Base-by-base conservation (phyloP, 768 basidiomycete genomes). In the Guyanaporus albipodus region DNA sequence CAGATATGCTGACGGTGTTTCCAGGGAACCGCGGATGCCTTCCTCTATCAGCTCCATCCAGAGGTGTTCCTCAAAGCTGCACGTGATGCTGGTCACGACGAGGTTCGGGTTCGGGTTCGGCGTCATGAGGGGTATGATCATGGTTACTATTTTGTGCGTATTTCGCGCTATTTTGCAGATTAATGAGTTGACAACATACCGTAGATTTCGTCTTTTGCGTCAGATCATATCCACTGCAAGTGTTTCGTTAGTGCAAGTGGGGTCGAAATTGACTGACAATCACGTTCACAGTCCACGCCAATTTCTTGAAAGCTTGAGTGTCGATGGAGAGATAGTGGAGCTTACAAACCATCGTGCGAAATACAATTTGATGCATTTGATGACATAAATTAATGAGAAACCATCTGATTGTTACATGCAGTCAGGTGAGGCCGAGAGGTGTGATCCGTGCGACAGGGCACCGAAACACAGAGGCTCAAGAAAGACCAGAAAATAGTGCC, bases 201-300 rank as follows among this genome's bases (percentile, higher is more conserved):
- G n/a, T n/a, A 92, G 91, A 85, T 96, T 35, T 91, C 92, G 1
- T 92, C 90, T 3, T 95, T 95, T 60, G 85, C 82, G 15, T 73
- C 84, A 10, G 93, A 93, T 55, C 95, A 99, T 59, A 75, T 98
- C 53, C 85, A 84, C 42, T 97, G 90, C 90, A 53, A 67, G 87
- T 70, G 21, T 18, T 44, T 32, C 12, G 39, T 33, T 17, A 14
- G 22, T 19, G 4, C 52, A 44, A 53, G 15, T 26, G 6, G 17
- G 45, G 8, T 28, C 9, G 12, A 29, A 28, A 8, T 11, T 62
- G 41, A 59, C 21, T 52, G 42, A 8, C 54, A 22, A 21, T 54
- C 28, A 6, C 21, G 8, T 47, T 33, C 48, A 50, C 57, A 83
- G 95, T 85, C 73, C 94, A 97, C 53, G 90, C 91, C 21, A 85